Evolutionary conservation across 805 yeast species (phyloP), one percentile per base, ranked within the genome.

Genomic region (Gaillardinia entomophila): DNA sequence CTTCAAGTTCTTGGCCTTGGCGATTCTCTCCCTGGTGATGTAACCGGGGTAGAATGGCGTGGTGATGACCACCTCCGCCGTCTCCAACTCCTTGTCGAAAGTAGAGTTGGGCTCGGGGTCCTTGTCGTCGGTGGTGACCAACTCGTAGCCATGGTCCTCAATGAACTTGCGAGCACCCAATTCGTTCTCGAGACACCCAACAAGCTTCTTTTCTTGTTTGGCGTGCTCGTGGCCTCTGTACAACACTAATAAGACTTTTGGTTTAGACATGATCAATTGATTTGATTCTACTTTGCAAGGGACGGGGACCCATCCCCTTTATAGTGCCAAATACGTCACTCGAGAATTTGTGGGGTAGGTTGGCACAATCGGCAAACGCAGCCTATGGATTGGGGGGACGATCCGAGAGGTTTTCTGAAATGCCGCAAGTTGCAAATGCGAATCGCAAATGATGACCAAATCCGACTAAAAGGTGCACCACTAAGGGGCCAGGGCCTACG

Each of bases 31-130:
- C 37, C 68, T 66, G 34, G 80, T 73, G 53, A 83, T 68, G 57
- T 83, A 83, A 24, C 79, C 90, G 4, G 94, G 92, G 59, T 73
- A 85, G 72, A 84, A 83, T 3, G 94, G 92, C 10, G 90, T 82
- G 26, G 89, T 77, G 57, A 84, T 82, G 49, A 83, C 73, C 32
- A 83, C 68, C 45, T 83, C 92, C 4, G 89, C 84, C 39, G 79
- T 87, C 30, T 67, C 73, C 51, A 83, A 71, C 42, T 81, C 68
- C 49, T 71, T 64, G 56, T 83, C 92, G 30, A 83, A 71, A 24
- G 53, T 68, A 3, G 82, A 71, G 44, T 57, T 44, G 26, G 66
- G 68, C 30, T 81, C 81, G 2, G 65, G 64, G 35, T 82, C 94
- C 55, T 83, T 83, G 55, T 75, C 78, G 28, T 75, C 53, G 30